Evolutionary conservation across 2,329 filamentous ascomycete genomes (phyloP), one percentile per base, ranked within the genome.

Genomic region (Cladosporium sp.): DNA sequence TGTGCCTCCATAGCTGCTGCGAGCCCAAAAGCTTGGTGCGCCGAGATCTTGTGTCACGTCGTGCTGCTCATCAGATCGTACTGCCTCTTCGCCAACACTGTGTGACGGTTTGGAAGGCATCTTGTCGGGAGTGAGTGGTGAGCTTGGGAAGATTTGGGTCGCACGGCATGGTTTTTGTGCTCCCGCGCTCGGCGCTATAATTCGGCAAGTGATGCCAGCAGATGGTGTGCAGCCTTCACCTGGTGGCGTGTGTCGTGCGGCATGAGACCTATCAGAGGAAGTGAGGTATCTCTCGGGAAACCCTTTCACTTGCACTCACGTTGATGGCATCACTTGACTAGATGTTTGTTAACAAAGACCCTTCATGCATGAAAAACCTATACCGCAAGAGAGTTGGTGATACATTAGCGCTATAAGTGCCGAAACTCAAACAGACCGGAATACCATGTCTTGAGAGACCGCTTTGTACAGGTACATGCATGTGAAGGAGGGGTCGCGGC

Each of bases 1-100:
- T 0, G 84, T 82, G 0, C 84, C 85, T 0, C 67, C 61, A 66
- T 87, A 89, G 28, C 68, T 49, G 17, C 57, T 45, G 34, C 66
- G 58, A 36, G 62, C 67, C 49, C 57, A 63, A 14, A 25, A 39
- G 28, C 56, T 62, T 15, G 17, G 55, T 28, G 49, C 5, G 20
- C 34, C 14, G n/a, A 19, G 20, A 25, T n/a, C 19, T 17, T 51
- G 14, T 25, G 17, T 34, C 14, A 25, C 49, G 14, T 39, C 4
- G 12, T 22, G 19, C 22, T 19, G 19, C 20, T 39, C 49, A 6
- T 51, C 36, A 11, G 15, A 12, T 22, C 25, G 28, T 9, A 50
- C 47, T 19, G 28, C 15, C 17, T 28, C 12, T 20, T 37, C 47
- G 49, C 6, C 36, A 22, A 38, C 17, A 2, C 19, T 22, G 28